phyloP scores from a whole-genome alignment of 805 yeast genomes.

The Sungouiozyma ichnusensis region DNA sequence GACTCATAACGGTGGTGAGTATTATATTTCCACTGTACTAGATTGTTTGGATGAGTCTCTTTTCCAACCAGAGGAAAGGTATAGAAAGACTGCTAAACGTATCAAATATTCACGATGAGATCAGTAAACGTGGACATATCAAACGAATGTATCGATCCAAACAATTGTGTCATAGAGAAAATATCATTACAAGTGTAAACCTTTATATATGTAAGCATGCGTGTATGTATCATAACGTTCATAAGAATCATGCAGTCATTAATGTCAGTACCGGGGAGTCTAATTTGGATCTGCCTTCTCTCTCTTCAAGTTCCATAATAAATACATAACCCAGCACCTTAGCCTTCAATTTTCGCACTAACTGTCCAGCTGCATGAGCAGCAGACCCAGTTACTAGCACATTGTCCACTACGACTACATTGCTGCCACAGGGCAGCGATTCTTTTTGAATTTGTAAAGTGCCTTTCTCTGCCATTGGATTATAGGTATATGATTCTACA shows the following conservation, averaged over 20 bases:
- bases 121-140: no score
- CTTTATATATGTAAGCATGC: neutral
- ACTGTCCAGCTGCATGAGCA: slow-evolving; percentile 84
- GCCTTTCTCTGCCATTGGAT: slow-evolving; percentile 89
- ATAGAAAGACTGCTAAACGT: slow-evolving; percentile 14
- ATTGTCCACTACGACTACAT: slow-evolving; percentile 82
- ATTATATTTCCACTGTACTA: slow-evolving; percentile 64
- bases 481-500: slow-evolving; percentile 54
- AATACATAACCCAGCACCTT: slow-evolving; percentile 70
- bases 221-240: no score
- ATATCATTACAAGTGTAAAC: neutral
- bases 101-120: slow-evolving; percentile 21
- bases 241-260: slow-evolving; percentile 38
- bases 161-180: neutral
- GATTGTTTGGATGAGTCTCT: slow-evolving; percentile 28
- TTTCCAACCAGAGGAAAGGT: slow-evolving; percentile 17
- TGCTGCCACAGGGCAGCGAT: slow-evolving; percentile 69
- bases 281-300: slow-evolving; percentile 82
- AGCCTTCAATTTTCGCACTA: slow-evolving; percentile 56
- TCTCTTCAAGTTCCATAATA: slow-evolving; percentile 87
- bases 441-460: slow-evolving; percentile 77
- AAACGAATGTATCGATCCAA: neutral
- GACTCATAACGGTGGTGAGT: slow-evolving; percentile 71
- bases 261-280: slow-evolving; percentile 81
- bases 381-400: slow-evolving; percentile 97